Percentiles rank a stretch among this genome's conserved stretches.
Evolutionary conservation across 2,329 filamentous ascomycete species (phyloP).

Genomic region (Xylariaceae sp.): DNA sequence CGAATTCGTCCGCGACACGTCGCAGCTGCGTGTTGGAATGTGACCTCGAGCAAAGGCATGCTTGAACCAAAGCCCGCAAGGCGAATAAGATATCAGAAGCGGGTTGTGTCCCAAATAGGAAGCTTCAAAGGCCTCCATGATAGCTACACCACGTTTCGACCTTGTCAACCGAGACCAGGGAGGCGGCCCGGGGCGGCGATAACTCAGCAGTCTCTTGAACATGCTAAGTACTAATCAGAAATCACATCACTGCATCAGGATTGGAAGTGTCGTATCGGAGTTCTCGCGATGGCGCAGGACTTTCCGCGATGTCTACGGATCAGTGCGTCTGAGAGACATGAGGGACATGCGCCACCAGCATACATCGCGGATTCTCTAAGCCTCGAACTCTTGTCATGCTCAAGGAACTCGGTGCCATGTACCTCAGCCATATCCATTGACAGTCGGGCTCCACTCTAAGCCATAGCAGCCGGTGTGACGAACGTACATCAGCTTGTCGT

Average conservation of each 20-base stretch:
- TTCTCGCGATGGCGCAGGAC: too few species aligned
- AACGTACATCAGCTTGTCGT: conserved; percentile 6
- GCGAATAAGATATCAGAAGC: conserved; percentile 9
- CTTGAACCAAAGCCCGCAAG: conserved; percentile 6
- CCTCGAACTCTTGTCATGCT: neutral
- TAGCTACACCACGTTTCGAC: neutral
- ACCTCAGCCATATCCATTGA: conserved; percentile 9
- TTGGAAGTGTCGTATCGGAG: too few species aligned
- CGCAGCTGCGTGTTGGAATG: too few species aligned
- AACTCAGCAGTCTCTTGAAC: too few species aligned
- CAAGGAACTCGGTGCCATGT: neutral
- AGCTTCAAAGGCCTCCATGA: conserved; percentile 3
- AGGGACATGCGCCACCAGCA: neutral
- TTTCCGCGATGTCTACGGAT: too few species aligned
- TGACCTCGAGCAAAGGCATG: too few species aligned
- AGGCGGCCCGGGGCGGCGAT: too few species aligned
- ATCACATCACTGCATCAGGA: too few species aligned
- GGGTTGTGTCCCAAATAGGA: conserved; percentile 14
- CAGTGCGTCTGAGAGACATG: neutral
- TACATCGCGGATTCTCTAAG: neutral
- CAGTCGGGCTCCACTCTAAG: conserved; percentile 8
- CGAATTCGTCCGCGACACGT: too few species aligned
- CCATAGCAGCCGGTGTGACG: conserved; percentile 12
- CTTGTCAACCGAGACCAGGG: neutral
- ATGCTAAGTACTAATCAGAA: too few species aligned